Conservation (phyloP, 495 filamentous ascomycete species). For the Penicillium chermesinum region DNA sequence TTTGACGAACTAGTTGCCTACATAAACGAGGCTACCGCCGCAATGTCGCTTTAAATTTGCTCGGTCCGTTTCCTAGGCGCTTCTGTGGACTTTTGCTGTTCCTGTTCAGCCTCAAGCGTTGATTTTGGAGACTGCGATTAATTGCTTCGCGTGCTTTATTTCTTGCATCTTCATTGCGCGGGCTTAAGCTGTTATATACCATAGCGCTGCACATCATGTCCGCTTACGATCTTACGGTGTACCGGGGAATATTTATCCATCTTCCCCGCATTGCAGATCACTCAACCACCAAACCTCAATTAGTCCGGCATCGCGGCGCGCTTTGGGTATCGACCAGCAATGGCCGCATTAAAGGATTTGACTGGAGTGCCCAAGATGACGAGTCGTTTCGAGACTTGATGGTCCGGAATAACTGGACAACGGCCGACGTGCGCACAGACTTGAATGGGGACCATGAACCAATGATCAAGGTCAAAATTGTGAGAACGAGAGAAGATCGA, state of each 20-base stretch:
- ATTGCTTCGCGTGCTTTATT: too few relatives aligned
- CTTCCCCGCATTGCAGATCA: constrained; percentile 20
- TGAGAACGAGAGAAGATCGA: constrained; percentile 29
- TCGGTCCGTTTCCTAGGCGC: too few relatives aligned
- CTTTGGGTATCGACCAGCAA: constrained; percentile 58
- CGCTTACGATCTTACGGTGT: constrained; percentile 27
- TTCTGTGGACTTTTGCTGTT: too few relatives aligned
- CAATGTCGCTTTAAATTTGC: too few relatives aligned
- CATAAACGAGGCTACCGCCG: too few relatives aligned
- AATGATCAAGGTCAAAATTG: constrained; percentile 19
- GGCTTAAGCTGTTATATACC: too few relatives aligned
- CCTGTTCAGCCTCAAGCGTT: too few relatives aligned
- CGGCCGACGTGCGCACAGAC: constrained; percentile 4
- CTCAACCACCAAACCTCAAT: constrained; percentile 14
- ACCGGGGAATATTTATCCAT: constrained; percentile 46
- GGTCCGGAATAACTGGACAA: constrained; percentile 41
- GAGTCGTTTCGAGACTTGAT: constrained; percentile 35
- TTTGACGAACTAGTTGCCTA: too few relatives aligned
- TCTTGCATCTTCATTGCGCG: too few relatives aligned
- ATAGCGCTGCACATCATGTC: neutral
- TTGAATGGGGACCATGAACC: neutral
- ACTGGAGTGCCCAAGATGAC: constrained; percentile 31
- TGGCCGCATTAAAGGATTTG: constrained; percentile 54
- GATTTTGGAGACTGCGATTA: too few relatives aligned
- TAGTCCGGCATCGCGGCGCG: constrained; percentile 47